Evolutionary conservation across 768 basidiomycete genomes (phyloP), one percentile per base, ranked within the genome.

Genomic region (Dioszegia crocea): DNA sequence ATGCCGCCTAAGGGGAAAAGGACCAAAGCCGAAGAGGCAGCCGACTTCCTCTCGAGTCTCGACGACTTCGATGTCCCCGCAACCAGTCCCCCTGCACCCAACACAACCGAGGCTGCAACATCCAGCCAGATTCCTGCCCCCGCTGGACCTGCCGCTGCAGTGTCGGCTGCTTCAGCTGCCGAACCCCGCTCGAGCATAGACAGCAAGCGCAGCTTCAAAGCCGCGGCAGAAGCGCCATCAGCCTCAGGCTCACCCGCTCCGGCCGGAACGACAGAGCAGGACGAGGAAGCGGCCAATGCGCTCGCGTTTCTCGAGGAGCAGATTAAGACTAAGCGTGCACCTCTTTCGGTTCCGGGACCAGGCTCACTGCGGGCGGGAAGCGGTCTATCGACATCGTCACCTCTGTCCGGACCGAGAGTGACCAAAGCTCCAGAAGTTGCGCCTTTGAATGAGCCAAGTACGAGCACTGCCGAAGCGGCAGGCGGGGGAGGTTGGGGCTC

Each of bases 11-110:
- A 71, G 56, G 66, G 62, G 14, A 73, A 68, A 61, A 70, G 70
- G 61, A 72, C 71, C 27, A 76, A 76, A 58, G 70, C 71, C 12
- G 78, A 79, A 47, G 93, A 98, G 76, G 94, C 90, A 21, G 85
- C 92, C 21, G 87, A 86, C 71, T 86, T 98, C 78, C 86, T 98
- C 44, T 91, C 96, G 71, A 91, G 94, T 73, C 87, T 98, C 48
- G 93, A 98, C 75, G 87, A 85, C 29, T 83, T 94, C 55, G 71
- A 70, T n/a, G 54, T 70, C 24, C 62, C 68, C 2, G 46, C 63
- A 11, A 39, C 69, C 1, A 39, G 62, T 24, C 26, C 58, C 10
- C 24, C 61, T 21, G 29, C 62, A 3, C 23, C 52, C n/a, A 24
- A 54, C 11, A 10, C 67, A 3, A 33, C 62, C 27, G 41, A 39